Base-by-base conservation (phyloP, 2,329 filamentous ascomycete genomes). In the Colletotrichum viniferum region DNA sequence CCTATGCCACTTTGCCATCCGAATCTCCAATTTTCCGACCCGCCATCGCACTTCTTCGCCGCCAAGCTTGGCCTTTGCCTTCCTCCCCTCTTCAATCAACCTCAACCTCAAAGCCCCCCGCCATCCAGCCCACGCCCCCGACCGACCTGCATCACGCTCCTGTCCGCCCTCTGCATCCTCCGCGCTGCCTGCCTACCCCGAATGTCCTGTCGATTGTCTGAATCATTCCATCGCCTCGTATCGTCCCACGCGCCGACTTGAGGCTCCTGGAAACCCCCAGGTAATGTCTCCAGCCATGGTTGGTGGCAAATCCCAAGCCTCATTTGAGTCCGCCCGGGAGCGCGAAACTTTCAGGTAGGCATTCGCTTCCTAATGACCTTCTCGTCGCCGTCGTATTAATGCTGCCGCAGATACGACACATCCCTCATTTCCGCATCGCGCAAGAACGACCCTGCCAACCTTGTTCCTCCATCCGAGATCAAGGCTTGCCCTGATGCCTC, bases 401-500 rank as follows among this genome's bases (percentile, higher is more conserved):
- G 5, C 21, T 6, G 5, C 21, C 21, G 7, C 58, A 78, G 77
- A 71, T 78, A 78, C 30, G 75, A 76, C 16, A 34, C 72, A 3
- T 36, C 64, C 18, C 34, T 77, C 14, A 73, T 77, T 26, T 4
- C 69, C 3, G 60, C 62, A 2, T 36, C 69, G 26, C 14, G 61
- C 9, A 36, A 67, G 69, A 82, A 83, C 66, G 56, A 81, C 36
- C 66, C 72, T 26, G 78, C 76, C 10, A 21, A 67, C 4, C 76
- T 73, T 5, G 62, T 80, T 2, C 77, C 82, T 7, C 74, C 76
- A 8, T 76, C 78, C 5, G 76, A 78, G 26, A 26, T 26, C 26
- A 26, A 26, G 26, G 77, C 81, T 7, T 83, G 78, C 55, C 68
- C 78, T 18, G 86, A 88, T 72, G 74, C 82, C 13, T 81, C 81